Evolutionary conservation across 2,329 filamentous ascomycete genomes (phyloP).

Genomic region (Stachybotrys chartarum): DNA sequence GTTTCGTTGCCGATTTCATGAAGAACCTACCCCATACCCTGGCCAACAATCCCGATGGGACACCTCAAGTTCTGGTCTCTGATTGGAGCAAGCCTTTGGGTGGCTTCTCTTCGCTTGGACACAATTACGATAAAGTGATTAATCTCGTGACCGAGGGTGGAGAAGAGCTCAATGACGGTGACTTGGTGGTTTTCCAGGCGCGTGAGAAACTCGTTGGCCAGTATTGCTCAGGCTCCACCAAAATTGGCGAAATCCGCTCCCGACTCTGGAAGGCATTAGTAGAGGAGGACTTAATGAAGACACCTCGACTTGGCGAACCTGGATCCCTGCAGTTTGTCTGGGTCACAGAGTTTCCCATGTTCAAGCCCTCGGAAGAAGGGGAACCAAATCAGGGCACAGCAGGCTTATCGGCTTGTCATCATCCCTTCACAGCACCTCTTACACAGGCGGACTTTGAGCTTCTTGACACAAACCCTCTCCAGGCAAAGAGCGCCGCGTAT

Average conservation of each 20-base stretch:
- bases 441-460: conserved; percentile 64
- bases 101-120: conserved; percentile 70
- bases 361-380: conserved; percentile 61
- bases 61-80: conserved; percentile 70
- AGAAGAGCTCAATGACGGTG: conserved; percentile 52
- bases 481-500: conserved; percentile 79
- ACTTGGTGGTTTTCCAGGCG: conserved; percentile 76
- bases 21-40: conserved; percentile 54
- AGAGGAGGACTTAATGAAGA: conserved; percentile 47
- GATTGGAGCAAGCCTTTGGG: conserved; percentile 67
- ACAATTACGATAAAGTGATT: conserved; percentile 52
- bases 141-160: conserved; percentile 15
- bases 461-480: conserved; percentile 63
- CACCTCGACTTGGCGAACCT: conserved; percentile 26
- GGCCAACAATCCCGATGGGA: conserved; percentile 64
- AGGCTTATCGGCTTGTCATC: conserved; percentile 82
- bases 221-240: conserved; percentile 51
- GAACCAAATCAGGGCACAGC: conserved; percentile 71
- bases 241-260: conserved; percentile 65
- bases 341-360: conserved; percentile 88
- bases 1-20: conserved; percentile 65
- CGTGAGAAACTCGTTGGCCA: conserved; percentile 57
- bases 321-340: conserved; percentile 63
- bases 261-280: conserved; percentile 64
- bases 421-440: conserved; percentile 89